Evolutionary conservation across 805 yeast species (phyloP).

Genomic region (Ogataea zsoltii): DNA sequence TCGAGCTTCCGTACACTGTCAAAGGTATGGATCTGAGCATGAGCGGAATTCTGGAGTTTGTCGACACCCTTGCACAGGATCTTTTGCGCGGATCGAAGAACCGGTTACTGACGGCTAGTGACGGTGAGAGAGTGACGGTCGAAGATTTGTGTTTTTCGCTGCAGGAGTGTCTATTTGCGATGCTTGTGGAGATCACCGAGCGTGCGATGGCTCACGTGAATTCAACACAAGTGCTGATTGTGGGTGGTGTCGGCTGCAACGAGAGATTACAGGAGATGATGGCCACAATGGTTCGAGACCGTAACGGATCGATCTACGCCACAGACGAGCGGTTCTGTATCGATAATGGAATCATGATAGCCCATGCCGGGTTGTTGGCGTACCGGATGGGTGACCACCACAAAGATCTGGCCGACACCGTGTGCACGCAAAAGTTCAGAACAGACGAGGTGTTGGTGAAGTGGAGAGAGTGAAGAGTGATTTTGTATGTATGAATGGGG

Average conservation of each 20-base stretch:
- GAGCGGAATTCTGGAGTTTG: conserved; percentile 90
- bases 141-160: conserved; percentile 91
- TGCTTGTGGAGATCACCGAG: conserved; percentile 97
- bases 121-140: conserved; percentile 59
- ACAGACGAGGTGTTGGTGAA: conserved; percentile 90
- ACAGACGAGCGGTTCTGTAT: conserved; percentile 97
- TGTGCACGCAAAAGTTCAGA: conserved; percentile 90
- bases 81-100: conserved; percentile 51
- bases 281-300: conserved; percentile 88
- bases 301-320: conserved; percentile 88
- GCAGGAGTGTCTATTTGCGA: conserved; percentile 90
- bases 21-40: conserved; percentile 98
- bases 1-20: conserved; percentile 90
- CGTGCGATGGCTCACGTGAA: conserved; percentile 98
- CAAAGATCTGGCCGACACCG: conserved; percentile 61
- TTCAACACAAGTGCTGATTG: conserved; percentile 85
- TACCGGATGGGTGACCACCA: conserved; percentile 75
- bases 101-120: conserved; percentile 39
- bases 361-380: conserved; percentile 91
- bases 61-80: conserved; percentile 79
- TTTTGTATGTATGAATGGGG: too few relatives aligned
- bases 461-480: conserved; percentile 68
- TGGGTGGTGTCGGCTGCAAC: conserved; percentile 99
- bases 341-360: conserved; percentile 98
- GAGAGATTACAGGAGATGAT: conserved; percentile 92